Base-by-base conservation (phyloP, 2,329 filamentous ascomycete genomes). In the Pestalotiopsis fici region DNA sequence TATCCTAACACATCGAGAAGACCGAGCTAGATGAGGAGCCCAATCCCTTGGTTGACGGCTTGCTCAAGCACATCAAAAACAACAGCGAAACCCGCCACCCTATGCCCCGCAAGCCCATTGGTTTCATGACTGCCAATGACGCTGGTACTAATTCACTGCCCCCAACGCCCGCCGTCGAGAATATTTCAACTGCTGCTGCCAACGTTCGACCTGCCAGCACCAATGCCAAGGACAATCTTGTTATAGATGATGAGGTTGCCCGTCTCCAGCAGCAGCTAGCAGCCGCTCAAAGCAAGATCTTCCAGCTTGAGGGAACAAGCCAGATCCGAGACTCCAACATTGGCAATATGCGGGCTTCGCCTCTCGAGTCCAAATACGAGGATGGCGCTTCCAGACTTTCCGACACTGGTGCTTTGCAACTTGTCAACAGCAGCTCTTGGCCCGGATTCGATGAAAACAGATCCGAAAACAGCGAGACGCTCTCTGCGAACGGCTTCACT, bases 41-140 rank as follows among this genome's bases (percentile, higher is more conserved):
- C 54, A 70, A 79, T 35, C 86, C 84, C 66, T 83, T 86, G 9
- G 89, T 95, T 84, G 93, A 96, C 73, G 90, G 90, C 68, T 87
- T 94, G 64, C 82, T 94, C 70, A 88, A 91, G 66, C 92, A 90
- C 76, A 85, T 95, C n/a, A 90, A 94, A 77, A 91, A 94, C 74
- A 82, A 82, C 74, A 82, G 82, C 56, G 77, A 60, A 11, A 12
- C 57, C 31, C 57, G 28, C 21, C 57, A 60, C 5, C 57, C 57
- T 60, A 15, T 60, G 28, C 27, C 57, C 31, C 57, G 57, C n/a
- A 60, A 60, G 57, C 57, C 15, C 57, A 60, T 21, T 31, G 31
- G n/a, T 37, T 60, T 35, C 31, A 27, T 35, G n/a, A 21, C 57
- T 21, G 28, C 15, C 12, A 31, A 60, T 12, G 57, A 37, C 15